Evolutionary conservation across 257 asterid species (phyloP).

Genomic region (Ballota nigra): DNA sequence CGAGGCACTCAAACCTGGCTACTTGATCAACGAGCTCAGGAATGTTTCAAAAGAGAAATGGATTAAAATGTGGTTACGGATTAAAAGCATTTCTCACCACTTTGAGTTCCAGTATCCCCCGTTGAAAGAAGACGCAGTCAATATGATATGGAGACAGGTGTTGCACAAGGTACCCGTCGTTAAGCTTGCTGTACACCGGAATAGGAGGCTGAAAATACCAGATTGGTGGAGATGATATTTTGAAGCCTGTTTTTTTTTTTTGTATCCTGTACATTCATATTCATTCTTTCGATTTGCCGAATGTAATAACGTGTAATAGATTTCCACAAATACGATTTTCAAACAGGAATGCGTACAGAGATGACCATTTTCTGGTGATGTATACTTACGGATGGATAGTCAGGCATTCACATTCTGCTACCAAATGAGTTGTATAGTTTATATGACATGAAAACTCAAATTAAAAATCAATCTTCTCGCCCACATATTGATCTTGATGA

Average conservation of each 20-base stretch:
- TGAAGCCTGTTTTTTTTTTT: constrained; percentile 3
- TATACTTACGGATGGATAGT: background rate
- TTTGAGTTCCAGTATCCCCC: constrained; percentile 92
- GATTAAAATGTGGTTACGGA: constrained; percentile 74
- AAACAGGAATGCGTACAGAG: background rate
- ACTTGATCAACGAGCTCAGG: constrained; percentile 60
- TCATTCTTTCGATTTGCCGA: constrained; percentile 11
- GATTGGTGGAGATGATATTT: constrained; percentile 82
- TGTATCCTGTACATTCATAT: constrained; percentile 39
- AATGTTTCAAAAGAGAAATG: constrained; percentile 55
- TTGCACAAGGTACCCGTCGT: constrained; percentile 66
- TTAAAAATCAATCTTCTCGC: too few species aligned
- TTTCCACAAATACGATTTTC: background rate
- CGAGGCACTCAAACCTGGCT: constrained; percentile 61
- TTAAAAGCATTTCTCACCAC: constrained; percentile 68
- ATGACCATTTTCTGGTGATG: background rate
- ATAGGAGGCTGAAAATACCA: constrained; percentile 78
- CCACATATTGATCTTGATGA: too few species aligned
- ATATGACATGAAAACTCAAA: too few species aligned
- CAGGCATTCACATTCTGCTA: background rate
- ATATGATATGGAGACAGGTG: constrained; percentile 96
- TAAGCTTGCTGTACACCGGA: constrained; percentile 76
- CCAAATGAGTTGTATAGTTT: background rate
- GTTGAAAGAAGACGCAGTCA: constrained; percentile 72
- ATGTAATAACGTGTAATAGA: constrained; percentile 7